phyloP scores from a whole-genome alignment of 306 rosid genomes.

The Fragaria iinumae region DNA sequence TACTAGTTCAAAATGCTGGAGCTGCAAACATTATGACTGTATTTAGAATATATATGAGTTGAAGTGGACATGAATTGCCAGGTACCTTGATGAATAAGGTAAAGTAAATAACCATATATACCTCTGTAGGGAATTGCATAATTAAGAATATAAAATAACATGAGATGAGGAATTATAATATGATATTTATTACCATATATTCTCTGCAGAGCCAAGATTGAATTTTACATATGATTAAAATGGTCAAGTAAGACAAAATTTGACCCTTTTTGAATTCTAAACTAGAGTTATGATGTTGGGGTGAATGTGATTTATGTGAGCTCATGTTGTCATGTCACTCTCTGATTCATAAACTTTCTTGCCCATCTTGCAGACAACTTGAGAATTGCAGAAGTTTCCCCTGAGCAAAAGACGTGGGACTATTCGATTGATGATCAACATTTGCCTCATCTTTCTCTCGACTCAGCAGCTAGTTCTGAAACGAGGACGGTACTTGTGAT shows the following conservation, averaged over 20 bases:
- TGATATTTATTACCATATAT: background rate
- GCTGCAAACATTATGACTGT: background rate
- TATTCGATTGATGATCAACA: background rate
- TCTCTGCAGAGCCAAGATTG: background rate
- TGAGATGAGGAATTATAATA: background rate
- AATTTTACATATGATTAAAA: background rate
- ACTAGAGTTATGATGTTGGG: background rate
- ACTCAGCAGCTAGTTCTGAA: background rate
- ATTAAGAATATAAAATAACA: background rate
- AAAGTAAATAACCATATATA: background rate
- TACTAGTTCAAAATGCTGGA: background rate
- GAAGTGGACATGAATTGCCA: background rate
- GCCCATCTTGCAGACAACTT: background rate
- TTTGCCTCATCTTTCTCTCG: background rate
- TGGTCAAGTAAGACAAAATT: background rate
- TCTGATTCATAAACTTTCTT: background rate
- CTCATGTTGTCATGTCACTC: background rate
- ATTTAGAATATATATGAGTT: background rate
- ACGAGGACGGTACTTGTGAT: background rate
- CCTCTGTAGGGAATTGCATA: background rate
- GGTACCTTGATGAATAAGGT: background rate
- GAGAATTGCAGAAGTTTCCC: background rate
- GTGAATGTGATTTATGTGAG: background rate
- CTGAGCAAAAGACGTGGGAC: background rate
- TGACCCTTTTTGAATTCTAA: background rate